Evolutionary conservation across 2,329 filamentous ascomycete species (phyloP), one percentile per base, ranked within the genome.

Genomic region (Thelonectria rubi): DNA sequence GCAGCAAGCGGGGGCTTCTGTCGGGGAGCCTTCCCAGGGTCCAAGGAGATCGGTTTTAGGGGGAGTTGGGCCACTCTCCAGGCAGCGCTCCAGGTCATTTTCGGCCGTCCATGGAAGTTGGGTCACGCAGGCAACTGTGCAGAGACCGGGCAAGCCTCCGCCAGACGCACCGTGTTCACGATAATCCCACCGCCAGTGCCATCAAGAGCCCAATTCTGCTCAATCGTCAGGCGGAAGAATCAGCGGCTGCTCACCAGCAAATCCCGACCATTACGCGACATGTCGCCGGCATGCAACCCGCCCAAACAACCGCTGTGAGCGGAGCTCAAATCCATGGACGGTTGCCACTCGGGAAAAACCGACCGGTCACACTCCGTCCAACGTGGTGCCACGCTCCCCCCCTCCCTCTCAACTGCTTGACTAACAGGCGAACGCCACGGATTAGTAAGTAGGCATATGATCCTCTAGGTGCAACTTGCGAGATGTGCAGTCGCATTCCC

Each of bases 311-410:
- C 8, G 26, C 26, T 30, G 37, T 15, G 37, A 7, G 17, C 20
- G 24, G 50, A 53, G 37, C 14, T n/a, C 15, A 37, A n/a, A n/a
- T n/a, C n/a, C n/a, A 54, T 46, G n/a, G 17, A 54, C 20, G 45
- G 40, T 45, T 46, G 15, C 40, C 40, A n/a, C 40, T 45, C 51
- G 12, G 17, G 24, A 47, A 55, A 34, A 37, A 37, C 15, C 34
- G 11, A 37, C 55, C 55, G 37, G 30, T 45, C 55, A 57, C 46
- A 39, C 46, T 37, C 47, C 15, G 47, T 46, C 21, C 37, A n/a
- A 34, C 21, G 21, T 50, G 39, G 46, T 57, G 47, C 39, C 55
- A 46, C 55, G 7, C 26, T n/a, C n/a, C n/a, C n/a, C n/a, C n/a
- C n/a, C n/a, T n/a, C 17, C 17, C 24, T n/a, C 8, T 32, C 21